Base-by-base conservation (phyloP, 192 early-diverging fungal genomes). In the Coemansia sp. region DNA sequence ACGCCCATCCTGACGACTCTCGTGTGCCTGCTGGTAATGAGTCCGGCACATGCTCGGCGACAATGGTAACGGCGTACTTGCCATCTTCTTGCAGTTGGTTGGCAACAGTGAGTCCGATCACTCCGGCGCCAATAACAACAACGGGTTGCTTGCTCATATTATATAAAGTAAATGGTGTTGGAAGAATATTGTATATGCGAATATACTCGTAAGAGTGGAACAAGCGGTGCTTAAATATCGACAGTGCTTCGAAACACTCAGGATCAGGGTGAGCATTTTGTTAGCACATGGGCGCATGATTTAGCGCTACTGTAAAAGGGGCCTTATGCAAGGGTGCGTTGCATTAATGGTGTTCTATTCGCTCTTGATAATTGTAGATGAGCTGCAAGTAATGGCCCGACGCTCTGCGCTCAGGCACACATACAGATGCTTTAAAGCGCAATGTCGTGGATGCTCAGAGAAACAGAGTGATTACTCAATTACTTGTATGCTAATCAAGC, bases 121-220 rank as follows among this genome's bases (percentile, higher is more conserved):
- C 87, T 29, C 89, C 89, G 1, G 83, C 83, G 22, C 89, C 89
- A 64, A 89, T 67, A 49, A 89, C 87, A 7, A 81, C 71, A 60
- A 79, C 60, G 6, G 27, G 64, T 16, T 41, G 62, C 15, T 73
- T 73, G 24, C 16, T 13, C 71, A 55, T 55, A 31, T 27, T 55
- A 10, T 29, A 31, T 55, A 31, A 31, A 55, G 24, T 29, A 31
- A 24, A 12, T 27, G 24, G 5, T 55, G 27, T 27, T 12, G n/a
- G 22, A 31, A 55, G 43, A 46, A 16, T 46, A 29, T 5, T 20
- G 27, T 31, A 50, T 4, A 55, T 2, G 13, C 53, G 2, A 31
- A n/a, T 55, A 24, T 24, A 3, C 27, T 31, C 22, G 10, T 31
- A 24, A 24, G 53, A 29, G n/a, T 4, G 24, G 22, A 52, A n/a